Percentiles rank a stretch among this genome's conserved stretches.
Evolutionary conservation across 164 flowering plant species (phyloP).

Genomic region (Vitis amurensis): DNA sequence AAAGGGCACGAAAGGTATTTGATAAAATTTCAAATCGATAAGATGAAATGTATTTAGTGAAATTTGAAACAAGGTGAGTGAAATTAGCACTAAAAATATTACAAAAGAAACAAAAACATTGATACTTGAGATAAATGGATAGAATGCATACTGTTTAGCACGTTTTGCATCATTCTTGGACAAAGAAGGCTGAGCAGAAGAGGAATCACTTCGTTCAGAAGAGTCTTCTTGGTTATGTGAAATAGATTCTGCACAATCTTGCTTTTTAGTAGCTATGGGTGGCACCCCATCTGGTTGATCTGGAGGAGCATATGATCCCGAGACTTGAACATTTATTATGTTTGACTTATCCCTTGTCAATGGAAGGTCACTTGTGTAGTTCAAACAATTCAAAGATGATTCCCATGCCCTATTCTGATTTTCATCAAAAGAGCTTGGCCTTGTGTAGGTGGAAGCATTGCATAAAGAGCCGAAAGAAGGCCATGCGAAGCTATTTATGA

Average conservation of each 20-base stretch:
- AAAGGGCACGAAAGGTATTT: too few species aligned
- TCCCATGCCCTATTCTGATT: slow-evolving; percentile 36
- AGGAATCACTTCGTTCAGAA: not conserved
- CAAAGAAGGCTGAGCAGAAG: slow-evolving; percentile 6
- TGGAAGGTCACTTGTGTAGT: slow-evolving; percentile 22
- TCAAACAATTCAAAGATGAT: slow-evolving; percentile 23
- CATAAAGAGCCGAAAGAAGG: slow-evolving; percentile 39
- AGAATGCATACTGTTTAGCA: slow-evolving; percentile 20
- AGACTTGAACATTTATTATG: slow-evolving; percentile 13
- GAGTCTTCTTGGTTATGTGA: not conserved
- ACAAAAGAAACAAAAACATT: too few species aligned
- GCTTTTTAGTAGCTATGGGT: slow-evolving; percentile 16
- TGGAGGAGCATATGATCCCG: slow-evolving; percentile 18
- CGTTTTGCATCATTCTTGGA: slow-evolving; percentile 21
- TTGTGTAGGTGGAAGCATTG: slow-evolving; percentile 30
- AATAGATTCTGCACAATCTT: slow-evolving; percentile 16
- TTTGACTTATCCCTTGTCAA: slow-evolving; percentile 20
- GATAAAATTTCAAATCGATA: too few species aligned
- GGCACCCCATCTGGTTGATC: slow-evolving; percentile 19
- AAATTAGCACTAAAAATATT: too few species aligned
- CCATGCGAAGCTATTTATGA: slow-evolving; percentile 22
- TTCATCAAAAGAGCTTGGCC: slow-evolving; percentile 20
- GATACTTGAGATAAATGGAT: too few species aligned
- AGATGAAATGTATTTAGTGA: too few species aligned
- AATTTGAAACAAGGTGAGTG: too few species aligned